phyloP scores from a whole-genome alignment of 2,329 filamentous ascomycete species.

The Botrytis sinoallii region DNA sequence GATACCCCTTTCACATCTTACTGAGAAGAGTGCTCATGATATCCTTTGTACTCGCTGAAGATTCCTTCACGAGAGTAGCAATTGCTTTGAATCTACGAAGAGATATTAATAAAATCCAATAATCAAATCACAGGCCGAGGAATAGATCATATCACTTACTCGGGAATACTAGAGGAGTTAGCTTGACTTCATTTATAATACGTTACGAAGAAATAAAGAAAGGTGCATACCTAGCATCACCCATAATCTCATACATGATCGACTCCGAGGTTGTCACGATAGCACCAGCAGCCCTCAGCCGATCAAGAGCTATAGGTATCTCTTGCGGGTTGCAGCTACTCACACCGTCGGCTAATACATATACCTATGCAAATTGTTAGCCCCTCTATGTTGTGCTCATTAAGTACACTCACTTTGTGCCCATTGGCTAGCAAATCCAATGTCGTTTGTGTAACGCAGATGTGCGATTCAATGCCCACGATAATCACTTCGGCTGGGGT shows the following conservation, averaged over 20 bases:
- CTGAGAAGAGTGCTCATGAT: conserved; percentile 64
- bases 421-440: conserved; percentile 74
- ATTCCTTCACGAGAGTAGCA: conserved; percentile 75
- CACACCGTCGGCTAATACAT: conserved; percentile 84
- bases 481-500: conserved; percentile 62
- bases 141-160: conserved; percentile 44
- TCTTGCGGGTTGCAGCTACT: conserved; percentile 84
- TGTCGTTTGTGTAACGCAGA: conserved; percentile 90
- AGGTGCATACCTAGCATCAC: conserved; percentile 58
- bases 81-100: conserved; percentile 56
- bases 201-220: not conserved
- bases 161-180: conserved; percentile 44
- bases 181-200: not conserved
- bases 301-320: conserved; percentile 71
- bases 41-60: conserved; percentile 64
- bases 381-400: not conserved
- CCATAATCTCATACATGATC: conserved; percentile 84
- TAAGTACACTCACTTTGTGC: conserved; percentile 56
- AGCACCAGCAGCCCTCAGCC: conserved; percentile 73
- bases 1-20: conserved; percentile 43
- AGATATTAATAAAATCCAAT: not conserved
- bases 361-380: conserved; percentile 39
- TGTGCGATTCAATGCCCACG: conserved; percentile 89
- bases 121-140: not conserved
- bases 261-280: conserved; percentile 84